phyloP scores from a whole-genome alignment of 495 filamentous ascomycete genomes.

The Daldinia concentrica region DNA sequence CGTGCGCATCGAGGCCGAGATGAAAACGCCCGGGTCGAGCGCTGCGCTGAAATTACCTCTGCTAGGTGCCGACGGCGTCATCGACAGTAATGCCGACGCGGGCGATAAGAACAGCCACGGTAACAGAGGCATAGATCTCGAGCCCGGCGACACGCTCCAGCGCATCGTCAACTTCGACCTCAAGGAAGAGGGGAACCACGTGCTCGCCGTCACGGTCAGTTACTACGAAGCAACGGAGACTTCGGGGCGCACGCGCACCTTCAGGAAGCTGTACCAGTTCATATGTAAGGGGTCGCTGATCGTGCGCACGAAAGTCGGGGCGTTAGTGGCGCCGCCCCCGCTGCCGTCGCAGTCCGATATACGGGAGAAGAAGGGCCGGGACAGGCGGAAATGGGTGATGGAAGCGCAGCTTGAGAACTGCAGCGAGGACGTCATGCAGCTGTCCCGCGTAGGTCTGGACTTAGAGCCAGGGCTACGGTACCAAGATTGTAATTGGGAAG shows the following conservation, averaged over 20 bases:
- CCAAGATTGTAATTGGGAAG: constrained; percentile 62
- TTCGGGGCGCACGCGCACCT: constrained; percentile 80
- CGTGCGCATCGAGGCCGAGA: constrained; percentile 86
- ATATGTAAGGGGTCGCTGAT: constrained; percentile 87
- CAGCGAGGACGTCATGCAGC: constrained; percentile 70
- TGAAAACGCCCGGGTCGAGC: constrained; percentile 78
- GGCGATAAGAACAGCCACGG: background rate
- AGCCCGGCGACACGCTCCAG: constrained; percentile 76
- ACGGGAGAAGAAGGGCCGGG: background rate
- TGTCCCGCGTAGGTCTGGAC: constrained; percentile 66
- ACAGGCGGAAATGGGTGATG: constrained; percentile 64
- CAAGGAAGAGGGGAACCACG: constrained; percentile 92
- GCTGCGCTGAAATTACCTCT: constrained; percentile 44
- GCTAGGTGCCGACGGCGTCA: constrained; percentile 24
- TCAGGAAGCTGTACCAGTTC: constrained; percentile 97
- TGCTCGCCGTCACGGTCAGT: constrained; percentile 91
- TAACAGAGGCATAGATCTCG: constrained; percentile 60
- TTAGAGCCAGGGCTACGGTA: constrained; percentile 58
- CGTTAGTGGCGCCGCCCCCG: constrained; percentile 52
- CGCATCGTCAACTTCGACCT: constrained; percentile 86
- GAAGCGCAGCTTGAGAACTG: constrained; percentile 97
- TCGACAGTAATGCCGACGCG: background rate
- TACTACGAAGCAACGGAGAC: constrained; percentile 77
- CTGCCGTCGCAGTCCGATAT: background rate
- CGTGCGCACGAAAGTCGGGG: constrained; percentile 85